These are phyloP conservation scores for Rhynchosporium secalis DNA, from an alignment of 2,329 filamentous ascomycete species.

Conservation along the genomic window DNA sequence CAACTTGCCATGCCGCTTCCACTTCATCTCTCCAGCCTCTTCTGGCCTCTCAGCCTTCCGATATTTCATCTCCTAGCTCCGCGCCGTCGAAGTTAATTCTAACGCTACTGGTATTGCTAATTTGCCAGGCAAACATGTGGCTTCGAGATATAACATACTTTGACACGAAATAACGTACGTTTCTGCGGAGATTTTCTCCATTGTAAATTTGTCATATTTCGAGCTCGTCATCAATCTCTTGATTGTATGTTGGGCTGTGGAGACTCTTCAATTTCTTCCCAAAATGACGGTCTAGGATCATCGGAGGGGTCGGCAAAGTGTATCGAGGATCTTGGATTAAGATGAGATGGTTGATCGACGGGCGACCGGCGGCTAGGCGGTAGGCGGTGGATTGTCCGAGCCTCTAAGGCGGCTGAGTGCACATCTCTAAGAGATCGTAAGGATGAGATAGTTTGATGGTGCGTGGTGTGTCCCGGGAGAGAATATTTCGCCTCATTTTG, in stretches of 20 bases:
- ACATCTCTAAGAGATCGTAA: no score
- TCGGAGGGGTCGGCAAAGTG: neutral
- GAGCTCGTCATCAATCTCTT: neutral
- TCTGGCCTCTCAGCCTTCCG: neutral
- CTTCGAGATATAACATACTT: neutral
- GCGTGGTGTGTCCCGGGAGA: no score
- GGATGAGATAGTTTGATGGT: no score
- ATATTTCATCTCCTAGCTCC: neutral
- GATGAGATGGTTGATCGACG: neutral
- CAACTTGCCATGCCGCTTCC: neutral
- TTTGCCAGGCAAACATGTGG: neutral
- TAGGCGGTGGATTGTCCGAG: neutral
- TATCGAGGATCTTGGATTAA: neutral
- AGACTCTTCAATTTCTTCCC: neutral
- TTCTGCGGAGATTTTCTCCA: no score
- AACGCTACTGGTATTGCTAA: no score
- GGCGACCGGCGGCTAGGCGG: slow-evolving; percentile 7
- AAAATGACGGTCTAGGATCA: neutral
- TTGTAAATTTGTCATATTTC: neutral
- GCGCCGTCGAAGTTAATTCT: slow-evolving; percentile 4
- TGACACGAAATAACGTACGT: no score
- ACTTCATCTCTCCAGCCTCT: slow-evolving; percentile 5
- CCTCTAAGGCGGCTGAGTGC: no score
- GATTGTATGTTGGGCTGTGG: neutral
- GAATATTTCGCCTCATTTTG: neutral